Evolutionary conservation across 2,329 filamentous ascomycete genomes (phyloP), one percentile per base, ranked within the genome.

Genomic region (Aspergillus udagawae): DNA sequence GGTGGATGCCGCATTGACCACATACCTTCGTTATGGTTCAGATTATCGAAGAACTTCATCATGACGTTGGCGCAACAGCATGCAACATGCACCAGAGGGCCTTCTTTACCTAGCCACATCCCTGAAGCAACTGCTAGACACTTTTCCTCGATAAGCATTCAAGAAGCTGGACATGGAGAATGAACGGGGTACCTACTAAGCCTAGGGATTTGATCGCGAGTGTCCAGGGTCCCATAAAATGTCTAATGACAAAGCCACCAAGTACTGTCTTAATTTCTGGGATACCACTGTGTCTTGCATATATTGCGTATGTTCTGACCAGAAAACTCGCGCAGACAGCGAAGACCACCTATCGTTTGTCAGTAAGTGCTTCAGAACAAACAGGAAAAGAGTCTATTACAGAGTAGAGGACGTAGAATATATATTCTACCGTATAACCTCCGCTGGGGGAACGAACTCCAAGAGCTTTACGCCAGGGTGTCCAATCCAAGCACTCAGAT

Each of bases 221-320:
- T 1, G 93, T 97, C 92, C 92, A 97, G 32, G 82, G 81, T 9
- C 92, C 91, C 68, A 97, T 80, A 67, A 97, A 96, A 58, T 87
- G 85, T 59, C 87, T 84, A 60, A 99, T 97, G 32, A 99, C 88
- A 72, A 97, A 97, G 5, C 93, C 93, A 44, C 93, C 93, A 54
- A 99, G 79, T 8, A 99, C 85, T 2, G 92, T 97, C 80, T 99
- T 99, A 76, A 99, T 95, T 79, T 99, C 93, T 5, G 93, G 92
- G 65, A 99, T 97, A 75, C 93, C 93, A 71, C 91, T 96, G 70
- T 97, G 93, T 71, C 90, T 93, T 50, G 93, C 93, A 75, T 96
- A 91, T 4, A 89, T 81, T 25, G 91, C 91, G 74, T 92, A 97
- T 65, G 88, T 85, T 66, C 88, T 86, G 14, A 97, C 92, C 54